Percentiles rank a stretch among this genome's conserved stretches.
These are phyloP conservation scores for Saccharomycopsis sp. DNA, from an alignment of 805 yeast genomes.

Conservation along the genomic window DNA sequence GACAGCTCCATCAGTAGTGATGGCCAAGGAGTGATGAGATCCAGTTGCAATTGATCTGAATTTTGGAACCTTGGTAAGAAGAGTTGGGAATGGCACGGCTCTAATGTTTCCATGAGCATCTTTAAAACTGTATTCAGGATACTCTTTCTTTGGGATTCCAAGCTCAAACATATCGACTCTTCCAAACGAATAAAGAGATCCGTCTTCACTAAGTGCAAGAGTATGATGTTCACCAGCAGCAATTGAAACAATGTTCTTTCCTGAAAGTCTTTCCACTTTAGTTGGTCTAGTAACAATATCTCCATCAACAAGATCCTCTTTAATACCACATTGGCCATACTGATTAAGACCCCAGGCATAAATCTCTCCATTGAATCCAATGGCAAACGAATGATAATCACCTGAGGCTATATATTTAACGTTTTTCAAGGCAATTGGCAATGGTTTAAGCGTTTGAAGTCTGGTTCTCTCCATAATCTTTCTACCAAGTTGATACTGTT, in stretches of 20 bases:
- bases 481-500: slow-evolving; percentile 87
- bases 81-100: slow-evolving; percentile 81
- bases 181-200: slow-evolving; percentile 81
- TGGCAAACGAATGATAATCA: slow-evolving; percentile 93
- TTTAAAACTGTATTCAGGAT: slow-evolving; percentile 65
- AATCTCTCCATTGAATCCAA: slow-evolving; percentile 63
- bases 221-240: slow-evolving; percentile 96
- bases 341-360: slow-evolving; percentile 95
- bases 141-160: slow-evolving; percentile 61
- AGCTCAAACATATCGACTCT: slow-evolving; percentile 90
- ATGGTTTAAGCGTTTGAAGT: slow-evolving; percentile 67
- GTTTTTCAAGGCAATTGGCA: slow-evolving; percentile 75
- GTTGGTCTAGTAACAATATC: slow-evolving; percentile 76
- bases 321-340: slow-evolving; percentile 90
- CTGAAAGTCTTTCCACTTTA: slow-evolving; percentile 55
- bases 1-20: slow-evolving; percentile 74
- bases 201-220: slow-evolving; percentile 62
- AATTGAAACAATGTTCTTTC: slow-evolving; percentile 49
- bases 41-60: slow-evolving; percentile 68
- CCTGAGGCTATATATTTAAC: slow-evolving; percentile 84
- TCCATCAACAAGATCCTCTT: slow-evolving; percentile 77
- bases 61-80: slow-evolving; percentile 50
- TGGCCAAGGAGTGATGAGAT: slow-evolving; percentile 86
- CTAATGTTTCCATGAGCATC: slow-evolving; percentile 79
- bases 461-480: slow-evolving; percentile 74